Conservation (phyloP, 768 basidiomycete species). For the Pilatotrama ljubarskyi region DNA sequence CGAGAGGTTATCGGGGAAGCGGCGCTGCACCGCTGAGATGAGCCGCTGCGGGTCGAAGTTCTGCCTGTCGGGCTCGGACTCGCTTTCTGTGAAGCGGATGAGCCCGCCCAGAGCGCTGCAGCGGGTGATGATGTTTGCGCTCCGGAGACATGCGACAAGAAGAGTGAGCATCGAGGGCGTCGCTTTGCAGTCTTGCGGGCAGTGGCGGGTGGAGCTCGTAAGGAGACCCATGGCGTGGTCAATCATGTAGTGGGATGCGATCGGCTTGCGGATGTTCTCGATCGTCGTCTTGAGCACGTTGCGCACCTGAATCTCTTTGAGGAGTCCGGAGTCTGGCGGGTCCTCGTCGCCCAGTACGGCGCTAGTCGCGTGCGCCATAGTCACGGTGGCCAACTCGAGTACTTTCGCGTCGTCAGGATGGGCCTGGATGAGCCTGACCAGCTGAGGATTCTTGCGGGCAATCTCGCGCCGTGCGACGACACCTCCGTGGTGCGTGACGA, state of each 20-base stretch:
- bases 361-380: conserved; percentile 44
- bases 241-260: conserved; percentile 42
- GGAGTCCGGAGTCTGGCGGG: conserved; percentile 36
- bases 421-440: conserved; percentile 49
- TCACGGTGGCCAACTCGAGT: conserved; percentile 51
- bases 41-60: conserved; percentile 51
- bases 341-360: conserved; percentile 45
- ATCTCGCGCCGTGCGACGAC: conserved; percentile 49
- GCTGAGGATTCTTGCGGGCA: conserved; percentile 42
- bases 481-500: conserved; percentile 65
- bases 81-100: conserved; percentile 47
- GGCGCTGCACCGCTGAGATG: conserved; percentile 41
- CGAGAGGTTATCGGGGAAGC: conserved; percentile 47
- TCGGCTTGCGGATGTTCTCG: conserved; percentile 45
- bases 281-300: conserved; percentile 45
- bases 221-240: conserved; percentile 55
- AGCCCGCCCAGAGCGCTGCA: conserved; percentile 54
- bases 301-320: conserved; percentile 38
- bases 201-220: conserved; percentile 44
- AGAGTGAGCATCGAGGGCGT: conserved; percentile 48
- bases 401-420: conserved; percentile 50
- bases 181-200: conserved; percentile 43
- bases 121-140: conserved; percentile 53
- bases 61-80: conserved; percentile 46
- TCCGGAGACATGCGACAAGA: conserved; percentile 56